Base-by-base conservation (phyloP, 2,329 filamentous ascomycete genomes). In the Sclerotinia sclerotiorum region DNA sequence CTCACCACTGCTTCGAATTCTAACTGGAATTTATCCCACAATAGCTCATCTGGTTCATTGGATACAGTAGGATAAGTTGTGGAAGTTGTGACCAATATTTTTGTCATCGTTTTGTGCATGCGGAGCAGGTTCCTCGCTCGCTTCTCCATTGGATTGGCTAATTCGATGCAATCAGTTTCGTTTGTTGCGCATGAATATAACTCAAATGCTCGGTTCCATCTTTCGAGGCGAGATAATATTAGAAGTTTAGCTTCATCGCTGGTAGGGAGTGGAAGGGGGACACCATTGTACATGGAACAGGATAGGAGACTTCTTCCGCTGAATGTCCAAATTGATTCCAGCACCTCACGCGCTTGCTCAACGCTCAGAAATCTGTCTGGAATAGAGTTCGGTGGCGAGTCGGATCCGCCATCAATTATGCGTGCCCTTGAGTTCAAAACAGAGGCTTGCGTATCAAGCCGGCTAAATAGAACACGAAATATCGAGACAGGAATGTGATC, bases 391-490 rank as follows among this genome's bases (percentile, higher is more conserved):
- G 48, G 35, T 19, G 32, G 19, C 35, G 11, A 29, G 15, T 15
- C 39, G 21, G 24, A 27, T 62, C 62, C 56, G 19, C 56, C 56
- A 13, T 67, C 56, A 17, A 67, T 62, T 44, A 67, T 61, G 19
- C 56, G 32, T 27, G 56, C 55, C 19, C 65, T 52, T 11, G 55
- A 61, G 17, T 35, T 67, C 17, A 62, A 49, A 32, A 35, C n/a
- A 7, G 65, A 61, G 24, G 69, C 72, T 65, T 72, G 71, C 0
- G 55, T 67, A 17, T 72, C 68, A 19, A 72, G 63, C 7, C 69
- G 69, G 24, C 60, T 49, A 35, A 73, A 73, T 39, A 73, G 64
- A 10, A 35, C 52, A 21, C 67, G 69, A 46, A 73, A 54, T 17
- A 65, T 67, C 8, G 69, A 66, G 5, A 70, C 17, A 27, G 72